Base-by-base conservation (phyloP, 1,284 basidiomycete species). In the Gymnopus androsaceus region DNA sequence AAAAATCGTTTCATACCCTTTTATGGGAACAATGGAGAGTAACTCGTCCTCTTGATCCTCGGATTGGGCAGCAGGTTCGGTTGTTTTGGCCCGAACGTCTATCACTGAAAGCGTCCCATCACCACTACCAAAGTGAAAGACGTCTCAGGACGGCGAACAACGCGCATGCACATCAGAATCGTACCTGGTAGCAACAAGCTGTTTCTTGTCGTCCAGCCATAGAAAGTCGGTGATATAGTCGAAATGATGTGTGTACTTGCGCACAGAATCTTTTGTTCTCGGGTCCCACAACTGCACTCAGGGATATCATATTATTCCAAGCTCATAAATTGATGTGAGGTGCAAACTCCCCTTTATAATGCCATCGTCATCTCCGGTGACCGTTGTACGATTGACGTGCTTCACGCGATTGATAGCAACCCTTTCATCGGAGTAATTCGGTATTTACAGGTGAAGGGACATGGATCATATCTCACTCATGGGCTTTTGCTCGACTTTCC, bases 21-120 rank as follows among this genome's bases (percentile, higher is more conserved):
- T 93, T 67, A 98, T 92, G 4, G 90, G 71, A 14, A 89, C 84
- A 51, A 95, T 84, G 3, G 90, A 93, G 5, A 98, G 78, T 25
- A 98, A 75, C 67, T 98, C 95, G 69, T 98, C 95, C 68, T 98
- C 95, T 70, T 98, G 95, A 73, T 98, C 93, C 67, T 96, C 94
- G 15, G 90, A 93, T 50, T 92, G 87, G 0, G 87, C 85, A 57
- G 90, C 71, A 1, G 92, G 91, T 54, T 85, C 80, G 9, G 79
- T 64, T 67, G 87, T 92, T 67, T 85, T 94, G 33, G 85, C 87
- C 61, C 89, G 84, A 37, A 92, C 83, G 65, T 98, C 95, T 66
- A 97, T 88, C 30, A 95, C 92, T 7, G 90, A 93, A 41, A 98
- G 75, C 19, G 92, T 91, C 0, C 94, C 95, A 69, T 98, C 95